Evolutionary conservation across 139 green algal genomes (phyloP), one percentile per base, ranked within the genome.

Genomic region (Mesotaenium endlicherianum): DNA sequence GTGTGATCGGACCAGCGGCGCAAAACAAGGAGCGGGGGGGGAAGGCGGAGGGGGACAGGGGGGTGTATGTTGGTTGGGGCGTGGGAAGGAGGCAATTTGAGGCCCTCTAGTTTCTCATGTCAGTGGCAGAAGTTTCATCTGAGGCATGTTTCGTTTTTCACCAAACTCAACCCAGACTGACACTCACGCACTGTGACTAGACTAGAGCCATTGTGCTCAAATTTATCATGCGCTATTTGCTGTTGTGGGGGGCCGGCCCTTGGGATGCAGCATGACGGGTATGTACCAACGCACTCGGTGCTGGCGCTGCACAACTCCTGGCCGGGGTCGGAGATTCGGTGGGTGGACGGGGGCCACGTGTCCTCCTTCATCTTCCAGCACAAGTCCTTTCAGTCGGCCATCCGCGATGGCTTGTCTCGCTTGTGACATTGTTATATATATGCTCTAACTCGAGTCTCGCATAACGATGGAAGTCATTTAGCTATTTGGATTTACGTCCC

Each of bases 351-450:
- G 87, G 81, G 81, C 36, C 81, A 87, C 59, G 81, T 87, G 14
- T 87, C 81, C 3, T 87, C 81, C 26, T 87, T 89, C 82, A 43
- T 87, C 20, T 60, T 87, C 20, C 81, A 88, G 17, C 34, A 64
- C 34, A 64, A 59, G 5, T 5, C 55, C 6, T 87, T 87, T 78
- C 50, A 41, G 40, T 11, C 59, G 50, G 81, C 81, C 34, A 87
- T 87, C 40, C 17, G 16, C 5, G 81, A 87, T 89, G 14, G 82
- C 6, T 69, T 87, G 26, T 20, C 6, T 34, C 82, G 81, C 6
- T 16, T 87, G 20, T 88, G 34, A 86, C 31, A 26, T 34, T 26
- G 26, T 64, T 64, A 34, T 64, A 20, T 64, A 64, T 64, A n/a
- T n/a, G n/a, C n/a, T n/a, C n/a, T n/a, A n/a, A n/a, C n/a, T n/a